phyloP scores from a whole-genome alignment of 176 grass and related monocot genomes.

The Avena eriantha region DNA sequence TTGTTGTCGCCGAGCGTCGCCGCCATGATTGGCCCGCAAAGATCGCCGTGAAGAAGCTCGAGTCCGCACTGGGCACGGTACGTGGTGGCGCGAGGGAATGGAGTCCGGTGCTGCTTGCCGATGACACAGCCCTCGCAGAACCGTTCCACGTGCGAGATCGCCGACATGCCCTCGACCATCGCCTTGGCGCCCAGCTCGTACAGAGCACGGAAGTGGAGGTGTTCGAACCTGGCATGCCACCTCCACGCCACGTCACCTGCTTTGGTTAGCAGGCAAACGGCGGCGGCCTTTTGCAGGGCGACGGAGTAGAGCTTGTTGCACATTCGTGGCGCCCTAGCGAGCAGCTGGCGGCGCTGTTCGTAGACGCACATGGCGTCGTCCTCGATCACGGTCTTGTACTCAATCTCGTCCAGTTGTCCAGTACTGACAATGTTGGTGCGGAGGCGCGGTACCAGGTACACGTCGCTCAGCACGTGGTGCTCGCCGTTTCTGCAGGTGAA shows the following conservation, averaged over 20 bases:
- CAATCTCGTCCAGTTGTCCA: background rate
- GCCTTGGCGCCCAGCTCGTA: too few species aligned
- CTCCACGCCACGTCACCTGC: background rate
- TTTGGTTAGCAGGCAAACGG: background rate
- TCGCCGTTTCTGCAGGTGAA: background rate
- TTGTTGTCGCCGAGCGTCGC: too few species aligned
- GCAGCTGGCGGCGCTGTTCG: background rate
- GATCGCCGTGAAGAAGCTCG: too few species aligned
- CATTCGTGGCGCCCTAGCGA: background rate
- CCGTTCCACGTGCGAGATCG: too few species aligned
- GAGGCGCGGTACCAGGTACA: background rate
- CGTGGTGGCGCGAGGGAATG: too few species aligned
- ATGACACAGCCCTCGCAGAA: too few species aligned
- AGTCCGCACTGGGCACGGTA: too few species aligned
- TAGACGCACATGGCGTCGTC: background rate
- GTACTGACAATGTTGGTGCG: background rate
- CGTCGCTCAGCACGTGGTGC: background rate
- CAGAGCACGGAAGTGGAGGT: too few species aligned
- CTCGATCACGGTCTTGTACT: background rate
- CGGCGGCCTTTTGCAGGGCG: background rate
- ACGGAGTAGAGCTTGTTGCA: background rate
- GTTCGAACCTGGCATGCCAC: too few species aligned
- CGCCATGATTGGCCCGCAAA: too few species aligned
- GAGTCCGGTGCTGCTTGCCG: too few species aligned
- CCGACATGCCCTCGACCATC: too few species aligned